phyloP scores from a whole-genome alignment of 352 stramenopile species.

The Phytophthora brassicae region DNA sequence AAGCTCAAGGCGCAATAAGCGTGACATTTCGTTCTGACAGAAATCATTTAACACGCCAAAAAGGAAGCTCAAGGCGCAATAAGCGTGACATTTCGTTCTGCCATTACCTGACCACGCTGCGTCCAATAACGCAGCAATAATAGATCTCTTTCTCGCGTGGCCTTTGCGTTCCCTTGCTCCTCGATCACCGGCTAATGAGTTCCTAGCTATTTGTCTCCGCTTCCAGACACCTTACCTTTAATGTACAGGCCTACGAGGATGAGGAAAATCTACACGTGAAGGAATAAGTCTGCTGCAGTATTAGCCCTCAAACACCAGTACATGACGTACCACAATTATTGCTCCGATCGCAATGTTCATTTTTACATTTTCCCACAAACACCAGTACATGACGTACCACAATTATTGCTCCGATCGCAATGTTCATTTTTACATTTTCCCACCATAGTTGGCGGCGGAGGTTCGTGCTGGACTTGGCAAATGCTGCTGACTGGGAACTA shows the following conservation, averaged over 20 bases:
- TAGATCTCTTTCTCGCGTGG: constrained; percentile 19
- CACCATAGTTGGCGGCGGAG: constrained; percentile 82
- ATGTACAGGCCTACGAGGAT: constrained; percentile 57
- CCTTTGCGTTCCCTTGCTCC: constrained; percentile 7
- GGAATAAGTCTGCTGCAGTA: constrained; percentile 1
- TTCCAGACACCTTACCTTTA: constrained; percentile 47
- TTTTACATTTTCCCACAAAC: constrained; percentile 82
- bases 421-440: constrained; percentile 89
- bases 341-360: constrained; percentile 82
- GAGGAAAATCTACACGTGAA: constrained; percentile 40
- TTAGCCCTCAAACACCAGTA: background rate
- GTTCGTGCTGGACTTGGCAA: constrained; percentile 82
- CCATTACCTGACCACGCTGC: constrained; percentile 17
- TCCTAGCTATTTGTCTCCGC: constrained; percentile 32
- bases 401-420: constrained; percentile 69
- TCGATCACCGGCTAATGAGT: constrained; percentile 2
- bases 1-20: constrained; percentile 34
- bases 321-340: constrained; percentile 59
- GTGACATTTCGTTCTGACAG: too few species aligned
- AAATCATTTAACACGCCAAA: constrained; percentile 14
- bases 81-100: constrained; percentile 26
- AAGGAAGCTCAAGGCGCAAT: constrained; percentile 32
- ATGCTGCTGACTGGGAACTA: constrained; percentile 79
- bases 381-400: constrained; percentile 43
- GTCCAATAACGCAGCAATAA: constrained; percentile 26